phyloP scores from a whole-genome alignment of 1,139 yeast species.

The Taphrina pruni region DNA sequence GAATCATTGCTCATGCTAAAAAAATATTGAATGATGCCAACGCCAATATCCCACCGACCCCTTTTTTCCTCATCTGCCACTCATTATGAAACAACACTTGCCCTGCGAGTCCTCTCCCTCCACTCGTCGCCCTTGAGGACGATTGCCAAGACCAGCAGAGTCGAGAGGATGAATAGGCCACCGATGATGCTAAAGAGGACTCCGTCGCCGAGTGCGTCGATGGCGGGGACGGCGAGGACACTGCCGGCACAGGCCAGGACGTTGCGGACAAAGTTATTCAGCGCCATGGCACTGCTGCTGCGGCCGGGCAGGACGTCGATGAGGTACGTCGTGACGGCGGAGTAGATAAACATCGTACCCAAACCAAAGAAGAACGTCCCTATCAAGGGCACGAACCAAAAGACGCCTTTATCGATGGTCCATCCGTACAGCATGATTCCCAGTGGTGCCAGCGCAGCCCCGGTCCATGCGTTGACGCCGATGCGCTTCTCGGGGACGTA shows the following conservation, averaged over 20 bases:
- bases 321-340: slow-evolving; percentile 77
- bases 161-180: background rate
- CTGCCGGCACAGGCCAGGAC: slow-evolving; percentile 19
- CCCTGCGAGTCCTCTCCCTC: slow-evolving; percentile 14
- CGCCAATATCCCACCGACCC: background rate
- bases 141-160: slow-evolving; percentile 16
- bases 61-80: background rate
- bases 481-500: slow-evolving; percentile 78
- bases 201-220: slow-evolving; percentile 20
- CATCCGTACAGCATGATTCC: slow-evolving; percentile 80
- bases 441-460: slow-evolving; percentile 66
- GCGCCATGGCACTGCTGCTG: slow-evolving; percentile 88
- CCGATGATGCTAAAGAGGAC: slow-evolving; percentile 21
- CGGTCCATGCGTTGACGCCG: slow-evolving; percentile 73
- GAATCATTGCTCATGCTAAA: background rate
- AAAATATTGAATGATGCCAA: background rate
- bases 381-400: slow-evolving; percentile 75
- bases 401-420: slow-evolving; percentile 63
- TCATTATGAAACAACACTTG: background rate
- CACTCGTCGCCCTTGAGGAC: slow-evolving; percentile 23
- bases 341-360: slow-evolving; percentile 83
- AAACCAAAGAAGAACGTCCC: slow-evolving; percentile 84
- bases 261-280: slow-evolving; percentile 57
- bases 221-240: slow-evolving; percentile 18
- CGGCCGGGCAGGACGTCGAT: slow-evolving; percentile 86